A percentile compares a stretch with the other conserved stretches of the same genome.
These are phyloP conservation scores for Aspergillus caelatus DNA, from an alignment of 2,329 filamentous ascomycete genomes.

Conservation along the genomic window DNA sequence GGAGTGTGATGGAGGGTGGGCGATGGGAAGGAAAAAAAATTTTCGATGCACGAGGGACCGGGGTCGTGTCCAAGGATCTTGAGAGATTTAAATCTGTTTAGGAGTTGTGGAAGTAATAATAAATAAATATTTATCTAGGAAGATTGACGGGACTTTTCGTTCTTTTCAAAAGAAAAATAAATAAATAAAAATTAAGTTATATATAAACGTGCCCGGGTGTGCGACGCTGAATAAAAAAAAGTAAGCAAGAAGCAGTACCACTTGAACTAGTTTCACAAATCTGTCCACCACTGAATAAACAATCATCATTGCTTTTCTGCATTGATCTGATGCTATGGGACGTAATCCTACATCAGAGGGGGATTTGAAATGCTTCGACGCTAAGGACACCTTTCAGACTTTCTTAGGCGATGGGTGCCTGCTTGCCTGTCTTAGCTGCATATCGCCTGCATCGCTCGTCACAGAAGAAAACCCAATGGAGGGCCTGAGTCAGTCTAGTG, in stretches of 20 bases:
- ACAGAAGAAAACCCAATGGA: constrained; percentile 1
- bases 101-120: neutral
- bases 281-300: constrained; percentile 1
- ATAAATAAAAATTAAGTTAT: neutral
- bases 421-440: constrained; percentile 4
- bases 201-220: neutral
- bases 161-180: neutral
- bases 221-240: neutral
- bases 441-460: neutral
- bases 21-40: neutral
- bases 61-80: neutral
- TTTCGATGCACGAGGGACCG: neutral
- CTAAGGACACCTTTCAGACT: constrained; percentile 2
- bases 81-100: neutral
- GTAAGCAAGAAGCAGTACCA: constrained; percentile 1
- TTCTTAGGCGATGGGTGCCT: constrained; percentile 4
- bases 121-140: neutral
- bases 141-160: neutral
- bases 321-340: neutral
- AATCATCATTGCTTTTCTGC: neutral
- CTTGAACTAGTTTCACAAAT: neutral
- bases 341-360: constrained; percentile 1
- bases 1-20: constrained; percentile 2
- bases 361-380: neutral
- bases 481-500: neutral